phyloP scores from a whole-genome alignment of 192 early-diverging fungal species.

The Podila epigama region DNA sequence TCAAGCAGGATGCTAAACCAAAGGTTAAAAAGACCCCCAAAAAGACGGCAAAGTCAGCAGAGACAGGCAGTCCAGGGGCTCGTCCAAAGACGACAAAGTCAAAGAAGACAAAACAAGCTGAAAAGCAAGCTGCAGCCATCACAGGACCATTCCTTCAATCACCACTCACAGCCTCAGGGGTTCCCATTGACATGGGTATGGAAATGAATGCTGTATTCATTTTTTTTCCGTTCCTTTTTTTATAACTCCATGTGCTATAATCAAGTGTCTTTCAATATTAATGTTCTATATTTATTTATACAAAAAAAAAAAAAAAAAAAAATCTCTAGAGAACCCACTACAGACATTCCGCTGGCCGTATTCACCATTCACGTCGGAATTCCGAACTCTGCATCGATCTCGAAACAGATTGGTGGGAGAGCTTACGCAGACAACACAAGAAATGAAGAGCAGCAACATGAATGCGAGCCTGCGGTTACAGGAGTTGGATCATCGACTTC shows the following conservation, averaged over 20 bases:
- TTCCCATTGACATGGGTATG: too few relatives aligned
- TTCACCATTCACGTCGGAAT: constrained; percentile 41
- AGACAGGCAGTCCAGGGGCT: background rate
- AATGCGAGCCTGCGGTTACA: constrained; percentile 18
- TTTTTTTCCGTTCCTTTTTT: background rate
- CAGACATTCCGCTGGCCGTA: constrained; percentile 46
- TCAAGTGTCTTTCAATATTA: too few relatives aligned
- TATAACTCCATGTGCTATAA: background rate
- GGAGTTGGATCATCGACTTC: constrained; percentile 31
- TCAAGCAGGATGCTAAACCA: background rate
- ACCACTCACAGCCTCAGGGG: too few relatives aligned
- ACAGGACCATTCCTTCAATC: too few relatives aligned
- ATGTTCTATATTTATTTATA: background rate
- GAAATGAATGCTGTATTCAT: too few relatives aligned
- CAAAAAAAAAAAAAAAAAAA: too few relatives aligned
- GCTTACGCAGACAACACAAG: constrained; percentile 6
- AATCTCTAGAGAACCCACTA: constrained; percentile 28
- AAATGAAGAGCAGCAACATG: constrained; percentile 13
- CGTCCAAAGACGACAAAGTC: background rate
- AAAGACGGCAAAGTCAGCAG: constrained; percentile 20
- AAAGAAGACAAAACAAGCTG: too few relatives aligned
- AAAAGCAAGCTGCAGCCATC: too few relatives aligned
- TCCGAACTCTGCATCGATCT: constrained; percentile 18
- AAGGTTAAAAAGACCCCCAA: constrained; percentile 6
- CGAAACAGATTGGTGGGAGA: constrained; percentile 16